phyloP scores from a whole-genome alignment of 2,329 filamentous ascomycete genomes.

The Talaromyces rugulosus region DNA sequence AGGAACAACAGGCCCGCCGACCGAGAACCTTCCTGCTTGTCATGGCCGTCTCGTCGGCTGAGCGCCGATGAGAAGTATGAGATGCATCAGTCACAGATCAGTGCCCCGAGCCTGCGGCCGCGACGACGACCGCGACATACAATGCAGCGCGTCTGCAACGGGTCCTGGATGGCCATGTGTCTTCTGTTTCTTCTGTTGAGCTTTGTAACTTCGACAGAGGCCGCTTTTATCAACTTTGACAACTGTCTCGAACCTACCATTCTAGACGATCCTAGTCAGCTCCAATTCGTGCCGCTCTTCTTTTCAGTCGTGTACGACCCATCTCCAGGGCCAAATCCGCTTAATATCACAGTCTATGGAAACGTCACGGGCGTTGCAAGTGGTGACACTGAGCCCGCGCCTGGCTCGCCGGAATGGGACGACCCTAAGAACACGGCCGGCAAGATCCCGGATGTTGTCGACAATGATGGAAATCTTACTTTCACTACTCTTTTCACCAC shows the following conservation, averaged over 20 bases:
- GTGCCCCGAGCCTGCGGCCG: not conserved
- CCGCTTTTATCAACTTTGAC: conserved; percentile 70
- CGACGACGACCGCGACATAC: not conserved
- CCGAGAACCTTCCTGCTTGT: conserved; percentile 7
- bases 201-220: conserved; percentile 42
- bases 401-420: conserved; percentile 57
- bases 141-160: not conserved
- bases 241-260: conserved; percentile 69
- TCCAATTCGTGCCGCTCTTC: conserved; percentile 76
- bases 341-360: conserved; percentile 79
- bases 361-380: conserved; percentile 76
- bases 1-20: conserved; percentile 19
- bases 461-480: conserved; percentile 47
- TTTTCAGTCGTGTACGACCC: conserved; percentile 72
- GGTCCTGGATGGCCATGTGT: not conserved
- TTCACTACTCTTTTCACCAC: conserved; percentile 70
- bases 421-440: conserved; percentile 60
- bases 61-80: not conserved
- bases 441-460: conserved; percentile 69
- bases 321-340: conserved; percentile 54
- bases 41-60: conserved; percentile 4
- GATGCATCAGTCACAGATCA: conserved; percentile 2
- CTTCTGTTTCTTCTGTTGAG: not conserved
- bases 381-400: conserved; percentile 55
- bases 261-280: conserved; percentile 53